phyloP scores from a whole-genome alignment of 306 rosid genomes.

The Bauhinia variegata region DNA sequence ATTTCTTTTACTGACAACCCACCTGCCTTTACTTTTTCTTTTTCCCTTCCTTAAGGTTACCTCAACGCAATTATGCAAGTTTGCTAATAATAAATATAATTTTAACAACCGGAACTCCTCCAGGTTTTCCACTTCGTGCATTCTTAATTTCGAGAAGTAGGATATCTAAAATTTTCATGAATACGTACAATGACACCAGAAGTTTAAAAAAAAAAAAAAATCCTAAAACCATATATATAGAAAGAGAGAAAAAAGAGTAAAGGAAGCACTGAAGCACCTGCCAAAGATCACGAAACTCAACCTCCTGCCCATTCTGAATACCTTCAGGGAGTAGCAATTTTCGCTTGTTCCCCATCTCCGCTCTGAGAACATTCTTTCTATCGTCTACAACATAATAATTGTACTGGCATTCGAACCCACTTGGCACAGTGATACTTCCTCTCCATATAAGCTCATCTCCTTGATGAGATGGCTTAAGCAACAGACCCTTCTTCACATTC shows the following conservation, averaged over 20 bases:
- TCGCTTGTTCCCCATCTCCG: conserved; percentile 83
- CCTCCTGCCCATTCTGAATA: conserved; percentile 63
- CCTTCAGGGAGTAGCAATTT: conserved; percentile 58
- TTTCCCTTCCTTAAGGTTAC: not conserved
- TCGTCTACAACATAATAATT: conserved; percentile 86
- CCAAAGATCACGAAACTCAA: conserved; percentile 92
- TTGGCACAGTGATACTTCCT: conserved; percentile 71
- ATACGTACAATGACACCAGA: conserved; percentile 1
- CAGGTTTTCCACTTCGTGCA: not conserved
- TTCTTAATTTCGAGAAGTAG: not conserved
- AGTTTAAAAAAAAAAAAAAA: conserved; percentile 17
- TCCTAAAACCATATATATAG: conserved; percentile 2
- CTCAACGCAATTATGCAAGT: conserved; percentile 20
- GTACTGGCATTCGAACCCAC: conserved; percentile 70
- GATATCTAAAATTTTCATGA: not conserved
- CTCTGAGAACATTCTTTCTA: conserved; percentile 59
- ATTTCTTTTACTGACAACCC: not conserved
- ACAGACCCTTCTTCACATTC: conserved; percentile 86
- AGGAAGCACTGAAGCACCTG: conserved; percentile 55
- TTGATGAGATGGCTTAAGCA: conserved; percentile 66
- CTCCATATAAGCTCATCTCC: conserved; percentile 81
- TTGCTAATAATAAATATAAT: conserved; percentile 19
- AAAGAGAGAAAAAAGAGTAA: conserved; percentile 22
- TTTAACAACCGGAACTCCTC: conserved; percentile 16
- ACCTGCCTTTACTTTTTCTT: not conserved